Percentiles rank a stretch among this genome's conserved stretches.
Conservation (phyloP, 2,329 filamentous ascomycete genomes). For the Bipolaris gigantea region DNA sequence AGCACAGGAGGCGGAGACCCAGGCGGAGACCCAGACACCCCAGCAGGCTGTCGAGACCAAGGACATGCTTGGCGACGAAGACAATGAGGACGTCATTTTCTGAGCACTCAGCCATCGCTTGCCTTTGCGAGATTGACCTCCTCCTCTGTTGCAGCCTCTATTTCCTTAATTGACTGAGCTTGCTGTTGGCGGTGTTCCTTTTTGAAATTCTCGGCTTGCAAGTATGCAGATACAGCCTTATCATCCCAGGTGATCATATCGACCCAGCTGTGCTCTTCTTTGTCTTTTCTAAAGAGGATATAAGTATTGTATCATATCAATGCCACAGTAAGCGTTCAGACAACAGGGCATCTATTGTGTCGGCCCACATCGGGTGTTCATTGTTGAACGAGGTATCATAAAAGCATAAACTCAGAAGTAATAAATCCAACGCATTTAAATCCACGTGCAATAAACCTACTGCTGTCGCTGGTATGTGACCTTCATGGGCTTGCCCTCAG, state of each 20-base stretch:
- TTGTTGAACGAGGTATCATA: slow-evolving; percentile 21
- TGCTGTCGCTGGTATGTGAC: slow-evolving; percentile 90
- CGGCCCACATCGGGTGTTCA: slow-evolving; percentile 10
- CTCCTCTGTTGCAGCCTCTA: neutral
- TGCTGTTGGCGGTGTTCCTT: neutral
- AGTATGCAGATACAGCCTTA: neutral
- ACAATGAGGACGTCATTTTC: slow-evolving; percentile 87
- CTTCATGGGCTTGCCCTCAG: slow-evolving; percentile 77
- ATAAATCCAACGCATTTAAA: slow-evolving; percentile 17
- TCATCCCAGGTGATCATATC: neutral
- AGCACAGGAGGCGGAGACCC: slow-evolving; percentile 25
- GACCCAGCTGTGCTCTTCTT: neutral
- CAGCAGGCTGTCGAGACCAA: slow-evolving; percentile 50
- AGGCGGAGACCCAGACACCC: slow-evolving; percentile 3
- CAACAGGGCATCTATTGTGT: slow-evolving; percentile 13
- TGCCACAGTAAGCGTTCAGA: slow-evolving; percentile 10
- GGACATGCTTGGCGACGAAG: slow-evolving; percentile 73
- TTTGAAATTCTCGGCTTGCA: slow-evolving; percentile 1
- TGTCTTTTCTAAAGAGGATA: slow-evolving; percentile 1
- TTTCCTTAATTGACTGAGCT: neutral
- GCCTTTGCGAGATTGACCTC: neutral
- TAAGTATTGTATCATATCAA: slow-evolving; percentile 15
- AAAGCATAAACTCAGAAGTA: slow-evolving; percentile 29
- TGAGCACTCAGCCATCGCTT: slow-evolving; percentile 42
- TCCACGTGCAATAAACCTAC: slow-evolving; percentile 48